These are phyloP conservation scores for Nitzschia sp. DNA, from an alignment of 108 stramenopile genomes.

Conservation along the genomic window DNA sequence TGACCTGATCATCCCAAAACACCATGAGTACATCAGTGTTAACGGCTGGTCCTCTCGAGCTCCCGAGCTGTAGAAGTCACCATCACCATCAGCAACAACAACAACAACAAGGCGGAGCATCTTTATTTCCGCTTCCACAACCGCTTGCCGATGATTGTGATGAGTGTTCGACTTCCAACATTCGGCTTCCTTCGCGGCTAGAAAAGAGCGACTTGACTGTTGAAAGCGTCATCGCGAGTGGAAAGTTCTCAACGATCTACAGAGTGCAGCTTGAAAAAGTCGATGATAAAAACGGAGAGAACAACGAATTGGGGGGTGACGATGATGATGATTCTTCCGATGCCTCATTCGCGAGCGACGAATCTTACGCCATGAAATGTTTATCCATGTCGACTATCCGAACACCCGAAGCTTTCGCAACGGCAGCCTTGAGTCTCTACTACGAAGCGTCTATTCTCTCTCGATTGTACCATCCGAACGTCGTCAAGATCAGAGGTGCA, in stretches of 20 bases:
- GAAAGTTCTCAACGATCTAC: not conserved
- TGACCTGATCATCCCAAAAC: no score
- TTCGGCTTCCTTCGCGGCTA: no score
- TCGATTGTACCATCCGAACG: slow-evolving; percentile 26
- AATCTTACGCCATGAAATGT: slow-evolving; percentile 2
- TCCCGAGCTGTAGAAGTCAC: no score
- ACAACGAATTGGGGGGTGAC: not conserved
- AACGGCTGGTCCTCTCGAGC: no score
- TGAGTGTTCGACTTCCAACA: no score
- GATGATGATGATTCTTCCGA: not conserved
- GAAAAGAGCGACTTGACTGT: no score
- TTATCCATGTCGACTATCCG: not conserved
- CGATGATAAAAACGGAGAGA: not conserved
- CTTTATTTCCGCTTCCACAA: no score
- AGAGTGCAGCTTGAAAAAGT: not conserved
- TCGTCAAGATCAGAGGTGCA: slow-evolving; percentile 21
- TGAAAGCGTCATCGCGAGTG: not conserved
- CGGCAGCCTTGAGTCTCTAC: slow-evolving; percentile 19
- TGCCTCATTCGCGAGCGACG: not conserved
- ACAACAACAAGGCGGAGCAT: no score
- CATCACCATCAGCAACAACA: no score
- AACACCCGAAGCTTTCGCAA: not conserved
- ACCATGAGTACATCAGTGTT: no score
- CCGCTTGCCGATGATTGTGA: no score
- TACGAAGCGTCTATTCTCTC: slow-evolving; percentile 28